Evolutionary conservation across 1,284 basidiomycete genomes (phyloP).

Genomic region (Phylloporus sp.): DNA sequence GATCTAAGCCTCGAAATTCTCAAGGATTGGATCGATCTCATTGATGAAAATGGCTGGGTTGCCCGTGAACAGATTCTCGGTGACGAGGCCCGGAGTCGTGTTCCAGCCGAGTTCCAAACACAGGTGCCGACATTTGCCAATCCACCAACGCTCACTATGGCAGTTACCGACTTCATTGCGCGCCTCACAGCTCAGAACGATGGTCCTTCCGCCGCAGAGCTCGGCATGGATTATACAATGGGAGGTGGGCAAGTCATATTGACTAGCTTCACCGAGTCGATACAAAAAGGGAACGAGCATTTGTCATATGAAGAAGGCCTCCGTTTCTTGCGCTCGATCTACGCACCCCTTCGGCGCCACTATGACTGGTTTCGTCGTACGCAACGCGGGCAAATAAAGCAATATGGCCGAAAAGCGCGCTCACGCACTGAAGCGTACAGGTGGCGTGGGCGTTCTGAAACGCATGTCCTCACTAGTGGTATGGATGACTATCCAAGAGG

Average conservation of each 20-base stretch:
- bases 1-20: constrained; percentile 91
- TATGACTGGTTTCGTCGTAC: constrained; percentile 96
- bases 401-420: constrained; percentile 82
- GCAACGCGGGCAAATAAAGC: constrained; percentile 91
- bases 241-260: constrained; percentile 57
- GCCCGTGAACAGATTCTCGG: constrained; percentile 95
- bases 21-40: constrained; percentile 87
- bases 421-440: constrained; percentile 91
- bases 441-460: constrained; percentile 90
- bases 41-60: constrained; percentile 95
- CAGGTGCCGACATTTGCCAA: constrained; percentile 95
- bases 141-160: constrained; percentile 92
- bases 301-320: constrained; percentile 70
- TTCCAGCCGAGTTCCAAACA: constrained; percentile 88
- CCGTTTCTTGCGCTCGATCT: constrained; percentile 80
- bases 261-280: constrained; percentile 29
- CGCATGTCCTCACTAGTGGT: constrained; percentile 91
- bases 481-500: constrained; percentile 96
- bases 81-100: constrained; percentile 92
- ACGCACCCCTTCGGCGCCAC: constrained; percentile 84
- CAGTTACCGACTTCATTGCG: constrained; percentile 85
- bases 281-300: constrained; percentile 53
- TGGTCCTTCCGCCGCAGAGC: constrained; percentile 63
- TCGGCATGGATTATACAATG: constrained; percentile 68
- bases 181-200: constrained; percentile 62